phyloP scores from a whole-genome alignment of 2,329 filamentous ascomycete genomes.

The Aspergillus fructus region DNA sequence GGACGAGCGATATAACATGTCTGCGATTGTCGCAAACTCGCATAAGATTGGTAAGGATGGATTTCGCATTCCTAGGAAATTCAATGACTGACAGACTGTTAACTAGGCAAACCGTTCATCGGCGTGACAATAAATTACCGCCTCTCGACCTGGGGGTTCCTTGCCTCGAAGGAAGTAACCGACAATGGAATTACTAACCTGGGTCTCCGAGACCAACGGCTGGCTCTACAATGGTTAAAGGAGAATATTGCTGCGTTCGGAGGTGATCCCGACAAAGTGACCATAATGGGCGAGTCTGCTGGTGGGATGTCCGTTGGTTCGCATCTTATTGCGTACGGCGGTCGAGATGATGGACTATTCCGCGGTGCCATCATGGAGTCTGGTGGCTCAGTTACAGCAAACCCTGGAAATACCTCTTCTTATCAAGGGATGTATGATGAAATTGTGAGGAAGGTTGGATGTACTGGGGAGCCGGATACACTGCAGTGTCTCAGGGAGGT shows the following conservation, averaged over 20 bases:
- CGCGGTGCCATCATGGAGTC: conserved; percentile 53
- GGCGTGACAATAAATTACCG: conserved; percentile 57
- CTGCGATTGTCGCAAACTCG: conserved; percentile 57
- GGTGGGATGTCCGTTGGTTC: conserved; percentile 52
- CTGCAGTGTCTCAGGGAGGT: conserved; percentile 65
- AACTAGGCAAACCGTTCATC: conserved; percentile 50
- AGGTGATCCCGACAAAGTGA: conserved; percentile 26
- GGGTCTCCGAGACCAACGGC: conserved; percentile 46
- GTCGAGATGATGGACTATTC: conserved; percentile 56
- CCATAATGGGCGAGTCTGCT: conserved; percentile 58
- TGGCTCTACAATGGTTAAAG: conserved; percentile 39
- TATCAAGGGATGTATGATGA: conserved; percentile 57
- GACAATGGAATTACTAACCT: conserved; percentile 54
- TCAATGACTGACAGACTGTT: neutral
- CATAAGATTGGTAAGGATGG: conserved; percentile 43
- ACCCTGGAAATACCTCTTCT: conserved; percentile 37
- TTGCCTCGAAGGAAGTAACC: conserved; percentile 47
- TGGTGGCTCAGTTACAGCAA: conserved; percentile 52
- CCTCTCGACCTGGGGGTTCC: conserved; percentile 53
- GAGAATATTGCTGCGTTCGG: conserved; percentile 33
- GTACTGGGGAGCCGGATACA: conserved; percentile 56
- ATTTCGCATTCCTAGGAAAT: no score
- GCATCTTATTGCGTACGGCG: conserved; percentile 56
- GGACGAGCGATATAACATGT: conserved; percentile 63
- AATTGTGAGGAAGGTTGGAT: conserved; percentile 61